Conservation (phyloP, 1,139 yeast species). For the Taiozyma onychis region DNA sequence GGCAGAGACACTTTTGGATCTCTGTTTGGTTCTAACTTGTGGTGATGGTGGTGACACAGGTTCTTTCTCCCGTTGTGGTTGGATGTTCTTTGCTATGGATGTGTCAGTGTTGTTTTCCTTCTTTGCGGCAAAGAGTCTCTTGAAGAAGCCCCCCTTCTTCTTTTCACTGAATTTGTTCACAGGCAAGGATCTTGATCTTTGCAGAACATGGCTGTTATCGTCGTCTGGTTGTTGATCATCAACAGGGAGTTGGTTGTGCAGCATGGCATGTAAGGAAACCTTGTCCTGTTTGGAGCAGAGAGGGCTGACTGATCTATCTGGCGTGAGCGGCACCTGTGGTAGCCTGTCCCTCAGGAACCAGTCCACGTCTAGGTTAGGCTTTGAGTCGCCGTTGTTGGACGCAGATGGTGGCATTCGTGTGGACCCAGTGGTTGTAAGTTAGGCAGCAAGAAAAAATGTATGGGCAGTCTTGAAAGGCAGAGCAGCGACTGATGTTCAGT, state of each 20-base stretch:
- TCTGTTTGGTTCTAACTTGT: conserved; percentile 10
- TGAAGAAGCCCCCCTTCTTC: conserved; percentile 33
- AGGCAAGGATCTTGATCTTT: conserved; percentile 28
- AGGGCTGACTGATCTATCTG: not conserved
- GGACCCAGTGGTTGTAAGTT: not conserved
- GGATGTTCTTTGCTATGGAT: conserved; percentile 3
- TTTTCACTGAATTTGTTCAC: conserved; percentile 15
- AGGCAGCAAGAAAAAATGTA: not conserved
- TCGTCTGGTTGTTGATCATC: not conserved
- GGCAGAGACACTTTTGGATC: conserved; percentile 10
- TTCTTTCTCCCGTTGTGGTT: not conserved
- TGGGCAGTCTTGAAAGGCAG: not conserved
- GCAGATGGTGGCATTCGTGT: not conserved
- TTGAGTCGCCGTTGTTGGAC: not conserved
- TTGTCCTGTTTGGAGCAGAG: not conserved
- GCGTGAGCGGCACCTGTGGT: conserved; percentile 13
- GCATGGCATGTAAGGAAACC: not conserved
- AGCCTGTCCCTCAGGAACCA: conserved; percentile 43
- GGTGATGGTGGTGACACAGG: conserved; percentile 3
- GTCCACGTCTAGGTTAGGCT: conserved; percentile 19
- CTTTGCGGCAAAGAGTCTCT: conserved; percentile 31
- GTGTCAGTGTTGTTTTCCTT: conserved; percentile 14
- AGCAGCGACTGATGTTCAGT: not conserved
- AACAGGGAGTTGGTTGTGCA: not conserved
- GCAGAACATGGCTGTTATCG: conserved; percentile 15